Evolutionary conservation across 2,329 filamentous ascomycete species (phyloP), one percentile per base, ranked within the genome.

Genomic region (Apiospora hydei): DNA sequence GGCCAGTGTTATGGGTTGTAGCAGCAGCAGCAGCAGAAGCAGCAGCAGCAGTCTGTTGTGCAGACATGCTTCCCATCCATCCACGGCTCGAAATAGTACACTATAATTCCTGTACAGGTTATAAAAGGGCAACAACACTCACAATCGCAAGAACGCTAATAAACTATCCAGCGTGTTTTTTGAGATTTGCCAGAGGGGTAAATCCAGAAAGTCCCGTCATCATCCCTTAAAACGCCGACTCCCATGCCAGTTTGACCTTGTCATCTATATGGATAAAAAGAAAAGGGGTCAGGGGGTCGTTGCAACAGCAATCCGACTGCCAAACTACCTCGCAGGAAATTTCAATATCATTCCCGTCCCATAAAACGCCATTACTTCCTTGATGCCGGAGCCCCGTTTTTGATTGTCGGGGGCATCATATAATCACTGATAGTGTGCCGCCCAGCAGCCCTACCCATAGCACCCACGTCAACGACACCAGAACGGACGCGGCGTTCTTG

Each of bases 401-500:
- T 21, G 5, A 21, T 6, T n/a, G 3, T 49, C 7, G n/a, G 44
- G 18, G 18, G 3, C 57, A 64, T 64, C 21, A 64, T 64, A 64
- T 4, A 21, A 64, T n/a, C 1, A 64, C 30, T n/a, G 34, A 41
- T 14, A 64, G 34, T 14, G 34, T 64, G 57, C 57, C 34, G 57
- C 66, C 72, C 72, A 77, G 41, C 46, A 78, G 67, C 46, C 77
- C 38, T 14, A 67, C 49, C 79, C 77, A 81, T 21, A 77, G 75
- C 43, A 76, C 71, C 30, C 71, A 71, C 21, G 75, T 38, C 41
- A 73, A 10, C 73, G n/a, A 70, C 71, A 41, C 34, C 30, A 18
- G 10, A 14, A 64, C 57, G 18, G 78, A 77, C 11, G 77, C 84
- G 10, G 81, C 81, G 70, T 80, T 85, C 64, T 85, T 81, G 74